Percentiles rank a stretch among this genome's conserved stretches.
phyloP scores from a whole-genome alignment of 108 stramenopile genomes.

The Pseudonitzschia pungens region DNA sequence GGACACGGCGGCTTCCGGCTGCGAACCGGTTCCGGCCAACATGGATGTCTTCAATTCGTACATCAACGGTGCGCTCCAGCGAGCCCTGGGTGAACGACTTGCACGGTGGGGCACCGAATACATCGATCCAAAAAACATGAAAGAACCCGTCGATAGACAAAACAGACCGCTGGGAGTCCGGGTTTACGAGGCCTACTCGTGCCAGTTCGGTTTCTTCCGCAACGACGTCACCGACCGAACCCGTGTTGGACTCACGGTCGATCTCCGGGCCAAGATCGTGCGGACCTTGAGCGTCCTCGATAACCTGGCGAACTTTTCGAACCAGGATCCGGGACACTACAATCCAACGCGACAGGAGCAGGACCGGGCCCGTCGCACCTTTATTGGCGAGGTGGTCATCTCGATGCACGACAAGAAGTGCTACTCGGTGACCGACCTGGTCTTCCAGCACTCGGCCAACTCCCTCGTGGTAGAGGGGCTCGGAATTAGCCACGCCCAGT shows the following conservation, averaged over 20 bases:
- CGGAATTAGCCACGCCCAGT: constrained; percentile 54
- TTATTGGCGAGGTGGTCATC: constrained; percentile 60
- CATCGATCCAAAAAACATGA: constrained; percentile 50
- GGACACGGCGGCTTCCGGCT: background rate
- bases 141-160: constrained; percentile 43
- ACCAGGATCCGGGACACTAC: constrained; percentile 22
- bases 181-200: constrained; percentile 53
- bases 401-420: constrained; percentile 58
- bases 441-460: constrained; percentile 46
- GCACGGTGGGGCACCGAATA: constrained; percentile 56
- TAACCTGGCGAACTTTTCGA: constrained; percentile 16
- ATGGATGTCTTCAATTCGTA: constrained; percentile 43
- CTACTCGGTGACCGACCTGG: constrained; percentile 45
- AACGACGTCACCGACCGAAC: constrained; percentile 12
- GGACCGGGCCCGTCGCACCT: constrained; percentile 28
- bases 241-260: constrained; percentile 50
- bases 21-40: constrained; percentile 28
- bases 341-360: constrained; percentile 21
- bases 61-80: constrained; percentile 49
- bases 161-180: constrained; percentile 44
- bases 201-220: constrained; percentile 48
- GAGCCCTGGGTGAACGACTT: constrained; percentile 54
- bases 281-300: constrained; percentile 49
- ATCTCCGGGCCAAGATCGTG: constrained; percentile 60
- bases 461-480: constrained; percentile 47